These are phyloP conservation scores for Picochlorum sp. DNA, from an alignment of 139 green algal genomes.

Conservation along the genomic window DNA sequence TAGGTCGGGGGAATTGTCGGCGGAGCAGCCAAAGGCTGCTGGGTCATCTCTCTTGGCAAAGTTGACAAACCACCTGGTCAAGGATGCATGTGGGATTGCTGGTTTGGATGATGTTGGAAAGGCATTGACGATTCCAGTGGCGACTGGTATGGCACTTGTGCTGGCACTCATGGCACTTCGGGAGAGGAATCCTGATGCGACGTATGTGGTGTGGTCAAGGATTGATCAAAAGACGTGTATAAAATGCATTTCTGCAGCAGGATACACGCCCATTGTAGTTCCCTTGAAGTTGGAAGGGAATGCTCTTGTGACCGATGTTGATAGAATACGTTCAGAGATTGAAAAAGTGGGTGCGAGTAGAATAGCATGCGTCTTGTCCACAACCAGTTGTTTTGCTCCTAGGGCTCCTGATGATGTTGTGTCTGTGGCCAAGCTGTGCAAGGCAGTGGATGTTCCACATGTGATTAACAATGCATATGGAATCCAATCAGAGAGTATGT, in stretches of 20 bases:
- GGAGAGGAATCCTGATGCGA: constrained; percentile 19
- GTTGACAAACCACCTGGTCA: constrained; percentile 58
- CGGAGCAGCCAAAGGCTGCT: constrained; percentile 95
- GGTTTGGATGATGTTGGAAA: constrained; percentile 46
- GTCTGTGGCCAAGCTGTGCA: constrained; percentile 69
- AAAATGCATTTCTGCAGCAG: constrained; percentile 74
- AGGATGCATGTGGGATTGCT: constrained; percentile 66
- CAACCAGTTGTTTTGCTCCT: constrained; percentile 93
- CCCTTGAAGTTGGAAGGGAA: constrained; percentile 43
- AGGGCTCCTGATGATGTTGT: constrained; percentile 59
- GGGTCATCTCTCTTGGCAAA: constrained; percentile 79
- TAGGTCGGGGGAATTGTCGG: constrained; percentile 77
- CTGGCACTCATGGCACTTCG: constrained; percentile 56
- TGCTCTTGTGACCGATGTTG: constrained; percentile 78
- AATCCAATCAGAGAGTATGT: constrained; percentile 60
- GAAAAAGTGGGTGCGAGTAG: constrained; percentile 26
- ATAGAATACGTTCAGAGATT: constrained; percentile 33
- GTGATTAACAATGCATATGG: constrained; percentile 98
- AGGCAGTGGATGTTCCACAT: constrained; percentile 54
- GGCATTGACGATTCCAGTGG: constrained; percentile 75
- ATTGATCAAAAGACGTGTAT: constrained; percentile 99
- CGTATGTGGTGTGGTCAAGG: constrained; percentile 83
- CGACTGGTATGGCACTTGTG: constrained; percentile 90
- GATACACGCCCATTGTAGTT: constrained; percentile 63
- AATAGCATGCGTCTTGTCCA: constrained; percentile 71